Conservation (phyloP, 83 land plant genomes). For the Larix sibirica region DNA sequence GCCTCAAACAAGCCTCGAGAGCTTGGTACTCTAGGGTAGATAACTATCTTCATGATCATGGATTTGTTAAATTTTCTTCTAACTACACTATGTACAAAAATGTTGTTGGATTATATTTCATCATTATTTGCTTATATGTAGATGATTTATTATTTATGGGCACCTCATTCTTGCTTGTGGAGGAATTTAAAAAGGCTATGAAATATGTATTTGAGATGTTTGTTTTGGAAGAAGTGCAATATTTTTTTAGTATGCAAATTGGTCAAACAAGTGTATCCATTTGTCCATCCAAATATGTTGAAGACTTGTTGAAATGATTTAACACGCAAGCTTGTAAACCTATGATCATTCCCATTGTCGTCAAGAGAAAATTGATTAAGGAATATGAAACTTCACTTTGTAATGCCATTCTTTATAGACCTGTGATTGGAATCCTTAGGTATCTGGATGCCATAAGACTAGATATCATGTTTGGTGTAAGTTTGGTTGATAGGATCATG, state of each 20-base stretch:
- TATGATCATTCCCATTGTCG: not conserved
- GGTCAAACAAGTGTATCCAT: not conserved
- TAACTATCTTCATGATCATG: too few species aligned
- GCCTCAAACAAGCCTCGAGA: too few species aligned
- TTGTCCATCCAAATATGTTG: conserved; percentile 7
- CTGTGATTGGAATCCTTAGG: conserved; percentile 2
- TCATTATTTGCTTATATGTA: too few species aligned
- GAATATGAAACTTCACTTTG: not conserved
- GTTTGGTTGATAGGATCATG: conserved; percentile 18
- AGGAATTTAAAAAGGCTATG: too few species aligned
- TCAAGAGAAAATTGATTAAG: not conserved
- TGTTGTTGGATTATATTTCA: too few species aligned
- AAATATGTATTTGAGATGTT: too few species aligned
- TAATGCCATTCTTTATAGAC: conserved; percentile 11
- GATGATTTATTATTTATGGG: too few species aligned
- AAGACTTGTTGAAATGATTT: not conserved
- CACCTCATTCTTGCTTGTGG: too few species aligned
- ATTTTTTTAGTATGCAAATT: not conserved
- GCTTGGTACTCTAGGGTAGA: too few species aligned
- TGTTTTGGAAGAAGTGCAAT: not conserved
- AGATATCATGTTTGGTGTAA: not conserved
- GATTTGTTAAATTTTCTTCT: too few species aligned
- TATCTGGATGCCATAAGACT: conserved; percentile 13
- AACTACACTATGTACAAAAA: too few species aligned
- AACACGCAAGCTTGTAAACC: not conserved